phyloP scores from a whole-genome alignment of 2,329 filamentous ascomycete genomes.

The Aureobasidium pullulans region DNA sequence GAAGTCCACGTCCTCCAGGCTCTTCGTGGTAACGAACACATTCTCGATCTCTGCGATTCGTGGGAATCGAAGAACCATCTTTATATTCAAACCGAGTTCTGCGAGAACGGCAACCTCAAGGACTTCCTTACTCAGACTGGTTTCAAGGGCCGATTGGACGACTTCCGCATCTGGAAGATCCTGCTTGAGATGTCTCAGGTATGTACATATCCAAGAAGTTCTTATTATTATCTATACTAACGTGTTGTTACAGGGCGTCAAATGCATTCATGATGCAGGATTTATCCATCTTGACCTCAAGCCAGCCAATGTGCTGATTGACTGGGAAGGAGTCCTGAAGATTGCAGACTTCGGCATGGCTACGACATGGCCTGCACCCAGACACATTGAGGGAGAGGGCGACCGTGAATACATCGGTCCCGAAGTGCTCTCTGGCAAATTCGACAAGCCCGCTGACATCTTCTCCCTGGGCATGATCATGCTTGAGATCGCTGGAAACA shows the following conservation, averaged over 20 bases:
- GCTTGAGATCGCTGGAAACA: slow-evolving; percentile 89
- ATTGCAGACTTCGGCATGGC: slow-evolving; percentile 85
- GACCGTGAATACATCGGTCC: slow-evolving; percentile 95
- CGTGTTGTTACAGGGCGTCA: slow-evolving; percentile 57
- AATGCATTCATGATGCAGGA: slow-evolving; percentile 80
- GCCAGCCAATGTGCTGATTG: slow-evolving; percentile 76
- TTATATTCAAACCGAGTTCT: slow-evolving; percentile 97
- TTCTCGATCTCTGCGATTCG: slow-evolving; percentile 73
- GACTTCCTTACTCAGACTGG: slow-evolving; percentile 78
- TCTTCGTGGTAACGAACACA: slow-evolving; percentile 74
- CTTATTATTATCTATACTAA: slow-evolving; percentile 20
- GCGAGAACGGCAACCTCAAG: slow-evolving; percentile 86
- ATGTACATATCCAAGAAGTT: slow-evolving; percentile 32
- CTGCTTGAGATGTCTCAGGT: slow-evolving; percentile 77
- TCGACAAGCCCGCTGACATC: slow-evolving; percentile 85
- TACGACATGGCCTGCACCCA: slow-evolving; percentile 65
- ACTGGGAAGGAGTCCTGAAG: slow-evolving; percentile 73
- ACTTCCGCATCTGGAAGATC: slow-evolving; percentile 98
- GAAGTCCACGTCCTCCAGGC: slow-evolving; percentile 74
- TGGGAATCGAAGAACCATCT: slow-evolving; percentile 83
- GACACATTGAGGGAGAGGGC: slow-evolving; percentile 79
- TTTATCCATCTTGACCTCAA: slow-evolving; percentile 84
- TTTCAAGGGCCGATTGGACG: slow-evolving; percentile 77
- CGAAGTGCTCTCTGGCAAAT: slow-evolving; percentile 78
- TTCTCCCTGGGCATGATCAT: slow-evolving; percentile 93